Evolutionary conservation across 176 grass and related monocot species (phyloP).

Genomic region (Triticum aestivum): DNA sequence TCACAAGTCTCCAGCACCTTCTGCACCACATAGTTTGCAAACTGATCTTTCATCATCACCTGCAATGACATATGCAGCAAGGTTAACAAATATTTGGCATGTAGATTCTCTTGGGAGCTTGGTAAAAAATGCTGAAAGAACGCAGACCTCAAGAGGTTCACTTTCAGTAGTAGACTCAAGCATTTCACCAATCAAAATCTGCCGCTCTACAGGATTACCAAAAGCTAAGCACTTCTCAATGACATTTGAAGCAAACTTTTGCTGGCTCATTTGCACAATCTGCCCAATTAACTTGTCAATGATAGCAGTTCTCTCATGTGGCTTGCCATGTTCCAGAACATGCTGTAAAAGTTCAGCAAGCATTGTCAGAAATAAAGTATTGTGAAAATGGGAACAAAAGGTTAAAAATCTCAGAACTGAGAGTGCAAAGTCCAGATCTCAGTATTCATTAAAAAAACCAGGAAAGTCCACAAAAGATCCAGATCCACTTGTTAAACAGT

Average conservation of each 20-base stretch:
- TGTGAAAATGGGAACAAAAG: background rate
- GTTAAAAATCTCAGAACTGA: background rate
- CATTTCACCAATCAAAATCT: constrained; percentile 64
- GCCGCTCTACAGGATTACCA: constrained; percentile 59
- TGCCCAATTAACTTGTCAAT: constrained; percentile 67
- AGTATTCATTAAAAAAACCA: background rate
- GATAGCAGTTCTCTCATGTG: constrained; percentile 62
- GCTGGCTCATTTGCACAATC: constrained; percentile 80
- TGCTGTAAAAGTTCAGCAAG: constrained; percentile 44
- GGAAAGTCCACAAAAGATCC: background rate
- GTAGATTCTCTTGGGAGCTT: background rate
- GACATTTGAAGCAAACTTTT: constrained; percentile 79
- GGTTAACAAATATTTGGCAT: background rate
- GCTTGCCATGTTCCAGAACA: constrained; percentile 72
- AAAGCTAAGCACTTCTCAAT: constrained; percentile 71
- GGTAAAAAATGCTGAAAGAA: background rate
- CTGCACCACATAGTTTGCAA: constrained; percentile 90
- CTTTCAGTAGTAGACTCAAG: constrained; percentile 65
- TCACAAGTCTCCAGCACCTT: constrained; percentile 90
- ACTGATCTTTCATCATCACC: constrained; percentile 98
- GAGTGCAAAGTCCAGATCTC: background rate
- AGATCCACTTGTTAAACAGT: background rate
- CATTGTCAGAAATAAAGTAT: constrained; percentile 17
- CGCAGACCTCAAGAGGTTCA: constrained; percentile 66
- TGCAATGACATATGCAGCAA: constrained; percentile 14